Evolutionary conservation across 2,329 filamentous ascomycete species (phyloP).

Genomic region (Scedosporium apiospermum): DNA sequence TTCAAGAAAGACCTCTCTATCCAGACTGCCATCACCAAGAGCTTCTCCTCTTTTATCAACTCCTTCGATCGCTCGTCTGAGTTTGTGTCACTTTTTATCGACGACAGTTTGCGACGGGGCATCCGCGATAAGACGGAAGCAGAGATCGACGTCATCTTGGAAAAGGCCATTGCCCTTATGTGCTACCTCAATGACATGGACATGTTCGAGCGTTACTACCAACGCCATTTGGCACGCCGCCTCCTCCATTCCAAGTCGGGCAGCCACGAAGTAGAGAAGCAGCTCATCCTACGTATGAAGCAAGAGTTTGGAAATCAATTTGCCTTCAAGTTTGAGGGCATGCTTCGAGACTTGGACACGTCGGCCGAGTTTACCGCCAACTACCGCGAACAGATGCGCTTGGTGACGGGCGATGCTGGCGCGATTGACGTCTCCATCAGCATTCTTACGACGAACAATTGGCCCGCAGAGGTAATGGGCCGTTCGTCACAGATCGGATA

Average conservation of each 20-base stretch:
- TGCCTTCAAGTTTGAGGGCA: slow-evolving; percentile 85
- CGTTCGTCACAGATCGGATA: slow-evolving; percentile 21
- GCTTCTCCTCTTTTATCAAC: slow-evolving; percentile 91
- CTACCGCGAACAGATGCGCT: slow-evolving; percentile 60
- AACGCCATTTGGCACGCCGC: slow-evolving; percentile 86
- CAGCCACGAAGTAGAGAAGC: slow-evolving; percentile 85
- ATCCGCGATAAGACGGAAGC: slow-evolving; percentile 86
- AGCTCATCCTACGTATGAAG: slow-evolving; percentile 96
- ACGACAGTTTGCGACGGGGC: slow-evolving; percentile 90
- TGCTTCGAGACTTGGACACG: slow-evolving; percentile 93
- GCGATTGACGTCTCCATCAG: slow-evolving; percentile 71
- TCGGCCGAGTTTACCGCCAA: slow-evolving; percentile 72
- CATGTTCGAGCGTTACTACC: slow-evolving; percentile 94
- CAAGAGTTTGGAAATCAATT: slow-evolving; percentile 91
- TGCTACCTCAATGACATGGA: slow-evolving; percentile 89
- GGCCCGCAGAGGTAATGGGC: slow-evolving; percentile 85
- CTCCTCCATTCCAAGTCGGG: slow-evolving; percentile 83
- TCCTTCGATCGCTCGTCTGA: slow-evolving; percentile 77
- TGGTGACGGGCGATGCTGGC: slow-evolving; percentile 32
- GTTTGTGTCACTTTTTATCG: slow-evolving; percentile 91
- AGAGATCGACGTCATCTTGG: slow-evolving; percentile 74
- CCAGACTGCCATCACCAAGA: slow-evolving; percentile 74
- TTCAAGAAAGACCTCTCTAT: slow-evolving; percentile 69
- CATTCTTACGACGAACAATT: slow-evolving; percentile 86
- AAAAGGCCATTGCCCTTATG: slow-evolving; percentile 81